Percentiles rank a stretch among this genome's conserved stretches.
These are phyloP conservation scores for Candida buenavistaensis DNA, from an alignment of 1,139 yeast species.

Conservation along the genomic window DNA sequence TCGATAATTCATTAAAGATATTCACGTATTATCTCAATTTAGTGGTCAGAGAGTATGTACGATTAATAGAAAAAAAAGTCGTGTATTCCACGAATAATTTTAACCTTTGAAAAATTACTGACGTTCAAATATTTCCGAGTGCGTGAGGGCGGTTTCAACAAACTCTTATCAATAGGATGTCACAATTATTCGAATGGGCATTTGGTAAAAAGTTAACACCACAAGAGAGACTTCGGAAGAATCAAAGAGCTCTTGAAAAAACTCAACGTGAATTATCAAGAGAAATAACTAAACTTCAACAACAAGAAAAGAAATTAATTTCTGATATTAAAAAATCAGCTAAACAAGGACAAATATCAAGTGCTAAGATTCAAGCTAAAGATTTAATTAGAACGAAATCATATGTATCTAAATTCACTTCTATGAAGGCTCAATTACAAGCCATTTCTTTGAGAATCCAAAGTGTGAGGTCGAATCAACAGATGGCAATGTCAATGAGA, in stretches of 20 bases:
- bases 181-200: constrained; percentile 84
- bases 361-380: constrained; percentile 93
- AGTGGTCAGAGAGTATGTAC: too few relatives aligned
- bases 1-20: too few relatives aligned
- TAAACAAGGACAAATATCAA: constrained; percentile 81
- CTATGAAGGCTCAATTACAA: constrained; percentile 93
- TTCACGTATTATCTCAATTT: too few relatives aligned
- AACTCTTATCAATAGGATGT: too few relatives aligned
- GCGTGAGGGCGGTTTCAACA: too few relatives aligned
- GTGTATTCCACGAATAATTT: too few relatives aligned
- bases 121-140: too few relatives aligned
- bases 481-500: constrained; percentile 92
- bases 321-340: constrained; percentile 89
- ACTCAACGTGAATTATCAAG: constrained; percentile 91
- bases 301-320: constrained; percentile 85
- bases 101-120: too few relatives aligned
- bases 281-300: constrained; percentile 81
- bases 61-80: too few relatives aligned
- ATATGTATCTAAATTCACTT: constrained; percentile 82
- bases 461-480: constrained; percentile 87
- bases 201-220: constrained; percentile 94
- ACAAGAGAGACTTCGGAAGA: constrained; percentile 90
- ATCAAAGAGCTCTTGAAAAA: constrained; percentile 90
- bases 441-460: constrained; percentile 91
- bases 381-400: constrained; percentile 87